Percentiles rank a stretch among this genome's conserved stretches.
Conservation (phyloP, 2,329 filamentous ascomycete genomes). For the Neopestalotiopsis sp. region DNA sequence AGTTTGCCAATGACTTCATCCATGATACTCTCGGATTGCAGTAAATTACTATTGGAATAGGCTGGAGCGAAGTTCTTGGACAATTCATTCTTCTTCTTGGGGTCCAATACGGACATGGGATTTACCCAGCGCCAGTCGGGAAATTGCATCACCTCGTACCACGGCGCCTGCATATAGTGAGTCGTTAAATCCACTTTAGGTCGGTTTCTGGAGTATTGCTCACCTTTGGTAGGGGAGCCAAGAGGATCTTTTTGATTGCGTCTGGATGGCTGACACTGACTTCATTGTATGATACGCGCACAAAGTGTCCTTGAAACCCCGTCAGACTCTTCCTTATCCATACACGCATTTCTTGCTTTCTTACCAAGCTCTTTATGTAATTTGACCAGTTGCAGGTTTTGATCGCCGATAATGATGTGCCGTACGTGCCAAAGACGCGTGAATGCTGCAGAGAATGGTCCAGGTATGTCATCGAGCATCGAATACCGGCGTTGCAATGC, state of each 20-base stretch:
- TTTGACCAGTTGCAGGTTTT: conserved; percentile 39
- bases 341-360: background rate
- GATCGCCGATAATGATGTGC: conserved; percentile 40
- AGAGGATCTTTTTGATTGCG: conserved; percentile 42
- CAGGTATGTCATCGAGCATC: conserved; percentile 34
- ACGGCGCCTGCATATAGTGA: background rate
- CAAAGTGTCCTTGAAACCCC: conserved; percentile 38
- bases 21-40: conserved; percentile 18
- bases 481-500: conserved; percentile 10
- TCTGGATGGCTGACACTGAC: conserved; percentile 48
- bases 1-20: conserved; percentile 17
- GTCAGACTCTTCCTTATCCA: background rate
- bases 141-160: conserved; percentile 18
- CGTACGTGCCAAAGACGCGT: conserved; percentile 44
- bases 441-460: conserved; percentile 45
- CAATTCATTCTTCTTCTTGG: conserved; percentile 20
- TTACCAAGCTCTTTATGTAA: conserved; percentile 45
- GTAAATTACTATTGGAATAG: conserved; percentile 32
- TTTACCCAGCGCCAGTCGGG: conserved; percentile 21
- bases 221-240: conserved; percentile 38
- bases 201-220: background rate
- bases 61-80: conserved; percentile 34
- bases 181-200: background rate
- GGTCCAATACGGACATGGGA: conserved; percentile 19
- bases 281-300: conserved; percentile 48